These are phyloP conservation scores for Hypoxylon sp. DNA, from an alignment of 2,329 filamentous ascomycete species.

Conservation along the genomic window DNA sequence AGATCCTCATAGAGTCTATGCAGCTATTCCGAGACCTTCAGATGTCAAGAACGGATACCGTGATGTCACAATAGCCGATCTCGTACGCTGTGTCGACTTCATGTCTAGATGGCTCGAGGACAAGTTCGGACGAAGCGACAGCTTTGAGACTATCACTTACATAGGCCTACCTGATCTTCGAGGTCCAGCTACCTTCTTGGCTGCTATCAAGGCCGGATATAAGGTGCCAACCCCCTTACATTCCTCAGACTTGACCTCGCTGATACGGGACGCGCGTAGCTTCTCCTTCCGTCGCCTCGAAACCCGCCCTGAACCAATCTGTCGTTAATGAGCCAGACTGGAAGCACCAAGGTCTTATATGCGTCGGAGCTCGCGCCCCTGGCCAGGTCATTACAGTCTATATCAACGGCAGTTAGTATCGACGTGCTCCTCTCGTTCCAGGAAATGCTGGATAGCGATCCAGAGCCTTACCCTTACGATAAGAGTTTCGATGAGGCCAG, in stretches of 20 bases:
- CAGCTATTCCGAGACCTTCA: constrained; percentile 30
- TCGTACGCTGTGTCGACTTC: constrained; percentile 39
- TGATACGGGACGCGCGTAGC: constrained; percentile 8
- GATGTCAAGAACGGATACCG: constrained; percentile 31
- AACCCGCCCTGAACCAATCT: constrained; percentile 31
- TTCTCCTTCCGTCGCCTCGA: constrained; percentile 37
- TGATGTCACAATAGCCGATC: constrained; percentile 32
- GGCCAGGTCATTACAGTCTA: constrained; percentile 5
- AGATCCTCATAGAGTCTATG: constrained; percentile 32
- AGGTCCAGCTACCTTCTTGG: constrained; percentile 45
- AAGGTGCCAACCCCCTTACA: constrained; percentile 37
- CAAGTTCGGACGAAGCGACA: constrained; percentile 8
- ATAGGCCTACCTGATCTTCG: constrained; percentile 45
- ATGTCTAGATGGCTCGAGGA: constrained; percentile 35
- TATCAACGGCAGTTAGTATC: background rate
- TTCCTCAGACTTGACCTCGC: background rate
- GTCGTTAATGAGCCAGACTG: constrained; percentile 33
- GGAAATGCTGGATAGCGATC: constrained; percentile 29
- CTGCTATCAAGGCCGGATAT: constrained; percentile 50
- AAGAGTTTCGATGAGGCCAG: constrained; percentile 35
- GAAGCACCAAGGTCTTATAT: constrained; percentile 30
- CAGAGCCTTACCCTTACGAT: constrained; percentile 24
- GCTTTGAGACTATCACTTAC: constrained; percentile 43
- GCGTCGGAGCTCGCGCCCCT: constrained; percentile 27
- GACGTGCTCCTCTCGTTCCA: constrained; percentile 30